Conservation (phyloP, 306 rosid species). For the Oxytropis ochrocephala region DNA sequence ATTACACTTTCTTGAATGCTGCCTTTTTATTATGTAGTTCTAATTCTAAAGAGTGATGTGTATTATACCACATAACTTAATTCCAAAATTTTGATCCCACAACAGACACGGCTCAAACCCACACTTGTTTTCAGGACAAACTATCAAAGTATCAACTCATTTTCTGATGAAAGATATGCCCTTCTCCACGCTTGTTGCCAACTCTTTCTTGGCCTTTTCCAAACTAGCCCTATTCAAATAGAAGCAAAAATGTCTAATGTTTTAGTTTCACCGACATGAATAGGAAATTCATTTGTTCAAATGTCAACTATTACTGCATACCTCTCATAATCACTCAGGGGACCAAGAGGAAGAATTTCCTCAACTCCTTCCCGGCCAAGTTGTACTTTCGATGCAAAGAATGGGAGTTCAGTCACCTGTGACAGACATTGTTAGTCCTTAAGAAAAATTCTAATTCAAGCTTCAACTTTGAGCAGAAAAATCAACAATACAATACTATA, state of each 20-base stretch:
- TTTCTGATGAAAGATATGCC: conserved; percentile 69
- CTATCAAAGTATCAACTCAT: conserved; percentile 15
- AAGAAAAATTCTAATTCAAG: background rate
- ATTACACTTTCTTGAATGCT: background rate
- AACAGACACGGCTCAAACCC: background rate
- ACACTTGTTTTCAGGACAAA: conserved; percentile 23
- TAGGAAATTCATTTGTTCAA: background rate
- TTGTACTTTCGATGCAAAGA: conserved; percentile 79
- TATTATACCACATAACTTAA: background rate
- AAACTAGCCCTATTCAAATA: conserved; percentile 50
- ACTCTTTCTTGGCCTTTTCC: conserved; percentile 84
- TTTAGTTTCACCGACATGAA: background rate
- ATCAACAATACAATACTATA: background rate
- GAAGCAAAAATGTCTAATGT: background rate
- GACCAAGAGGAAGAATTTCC: conserved; percentile 75
- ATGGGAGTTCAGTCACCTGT: conserved; percentile 86
- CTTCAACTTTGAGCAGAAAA: background rate
- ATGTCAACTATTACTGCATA: conserved; percentile 4
- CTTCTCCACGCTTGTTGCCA: conserved; percentile 59
- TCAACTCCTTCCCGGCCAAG: conserved; percentile 72
- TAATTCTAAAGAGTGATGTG: background rate
- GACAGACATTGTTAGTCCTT: background rate
- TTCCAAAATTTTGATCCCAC: conserved; percentile 7
- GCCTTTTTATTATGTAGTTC: background rate
- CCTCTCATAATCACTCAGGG: conserved; percentile 81